Base-by-base conservation (phyloP, 345 rosid species). In the Cardamine occulta region DNA sequence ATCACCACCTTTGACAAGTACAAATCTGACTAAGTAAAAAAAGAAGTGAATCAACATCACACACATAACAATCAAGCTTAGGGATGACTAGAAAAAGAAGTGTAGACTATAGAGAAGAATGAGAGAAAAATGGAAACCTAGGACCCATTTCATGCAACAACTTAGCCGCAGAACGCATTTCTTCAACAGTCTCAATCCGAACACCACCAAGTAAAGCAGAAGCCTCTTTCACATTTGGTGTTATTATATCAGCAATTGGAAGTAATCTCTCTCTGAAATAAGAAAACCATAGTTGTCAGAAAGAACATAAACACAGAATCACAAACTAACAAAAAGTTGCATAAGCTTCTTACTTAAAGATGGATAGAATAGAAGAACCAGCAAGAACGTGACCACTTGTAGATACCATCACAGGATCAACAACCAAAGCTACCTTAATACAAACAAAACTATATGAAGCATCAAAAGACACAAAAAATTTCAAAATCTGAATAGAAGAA, bases 341-440 rank as follows among this genome's bases (percentile, higher is more conserved):
- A 19, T 9, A 40, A 28, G 45, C 76, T 91, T 45, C 8, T 53
- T 80, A 92, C 99, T 84, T 78, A 67, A 89, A 88, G 29, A 68
- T 79, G 8, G 88, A 78, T 56, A 95, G 84, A 78, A 90, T 70
- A 51, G 96, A 86, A 73, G 99, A 87, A 74, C 86, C 90, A 10
- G 95, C 93, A 12, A 92, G 82, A 73, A 88, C 90, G 63, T 95
- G 96, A 40, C 99, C 99, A 79, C 96, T 91, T 7, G 97, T 92
- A 49, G 98, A 94, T 54, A 92, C 97, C 97, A 94, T 90, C 62
- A 92, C 98, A 29, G 97, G 98, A 88, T 94, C 98, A 83, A 92
- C 91, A 69, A 94, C 98, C 70, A 95, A 79, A 87, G 96, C 98
- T 95, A 72, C 86, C 86, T 83, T 88, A 80, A 82, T 45, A 54